These are phyloP conservation scores for Endotrypanum monterogeii DNA, from an alignment of 208 protist genomes.

Conservation along the genomic window DNA sequence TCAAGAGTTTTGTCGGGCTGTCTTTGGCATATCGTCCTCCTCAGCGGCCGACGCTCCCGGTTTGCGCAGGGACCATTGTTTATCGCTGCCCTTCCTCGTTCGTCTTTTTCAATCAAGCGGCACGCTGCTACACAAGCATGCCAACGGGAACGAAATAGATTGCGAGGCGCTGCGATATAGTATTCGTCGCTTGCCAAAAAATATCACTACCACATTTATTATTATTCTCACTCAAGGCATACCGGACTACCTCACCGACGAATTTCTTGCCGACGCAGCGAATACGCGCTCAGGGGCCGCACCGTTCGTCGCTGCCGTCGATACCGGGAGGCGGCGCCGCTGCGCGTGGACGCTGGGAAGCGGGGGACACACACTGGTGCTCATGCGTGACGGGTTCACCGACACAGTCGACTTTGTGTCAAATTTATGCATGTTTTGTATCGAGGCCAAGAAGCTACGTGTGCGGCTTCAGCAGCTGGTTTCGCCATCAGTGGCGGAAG, in stretches of 20 bases:
- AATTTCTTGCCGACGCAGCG: constrained; percentile 56
- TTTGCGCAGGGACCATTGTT: constrained; percentile 38
- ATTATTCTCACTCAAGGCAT: constrained; percentile 58
- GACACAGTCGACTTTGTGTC: constrained; percentile 88
- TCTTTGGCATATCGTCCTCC: constrained; percentile 73
- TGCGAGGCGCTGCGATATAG: constrained; percentile 67
- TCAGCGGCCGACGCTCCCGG: constrained; percentile 31
- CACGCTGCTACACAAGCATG: constrained; percentile 55
- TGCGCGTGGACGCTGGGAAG: constrained; percentile 67
- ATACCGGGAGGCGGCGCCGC: constrained; percentile 59
- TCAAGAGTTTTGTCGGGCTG: constrained; percentile 68
- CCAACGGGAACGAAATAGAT: constrained; percentile 65
- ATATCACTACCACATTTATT: constrained; percentile 70
- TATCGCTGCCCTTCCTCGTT: constrained; percentile 54
- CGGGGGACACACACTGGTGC: constrained; percentile 71
- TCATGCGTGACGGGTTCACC: constrained; percentile 86
- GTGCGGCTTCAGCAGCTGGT: constrained; percentile 66
- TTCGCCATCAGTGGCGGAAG: constrained; percentile 63
- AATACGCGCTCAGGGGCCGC: constrained; percentile 13
- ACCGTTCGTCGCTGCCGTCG: constrained; percentile 36
- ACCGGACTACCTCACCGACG: constrained; percentile 59
- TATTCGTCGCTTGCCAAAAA: constrained; percentile 59
- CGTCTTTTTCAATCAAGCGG: constrained; percentile 55
- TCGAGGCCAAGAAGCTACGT: constrained; percentile 77
- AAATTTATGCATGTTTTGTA: constrained; percentile 76